A percentile compares a stretch with the other conserved stretches of the same genome.
phyloP scores from a whole-genome alignment of 495 filamentous ascomycete genomes.

The Talaromyces liani region DNA sequence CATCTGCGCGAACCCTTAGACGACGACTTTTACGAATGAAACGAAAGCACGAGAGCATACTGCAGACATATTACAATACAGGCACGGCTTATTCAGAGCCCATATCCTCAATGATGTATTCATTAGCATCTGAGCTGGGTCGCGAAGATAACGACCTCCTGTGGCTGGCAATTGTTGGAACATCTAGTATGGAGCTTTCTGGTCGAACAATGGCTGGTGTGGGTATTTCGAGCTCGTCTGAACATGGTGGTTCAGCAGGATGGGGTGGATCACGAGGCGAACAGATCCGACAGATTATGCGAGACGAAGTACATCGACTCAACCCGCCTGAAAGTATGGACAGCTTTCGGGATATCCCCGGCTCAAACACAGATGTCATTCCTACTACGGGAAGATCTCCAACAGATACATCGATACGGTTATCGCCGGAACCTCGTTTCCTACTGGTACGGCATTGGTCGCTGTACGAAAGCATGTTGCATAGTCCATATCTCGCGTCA shows the following conservation, averaged over 20 bases:
- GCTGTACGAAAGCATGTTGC: constrained; percentile 96
- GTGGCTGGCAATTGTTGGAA: constrained; percentile 90
- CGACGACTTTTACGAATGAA: constrained; percentile 65
- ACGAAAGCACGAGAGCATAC: constrained; percentile 61
- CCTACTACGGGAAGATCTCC: constrained; percentile 82
- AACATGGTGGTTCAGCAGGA: constrained; percentile 54
- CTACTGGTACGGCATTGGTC: constrained; percentile 94
- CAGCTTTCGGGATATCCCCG: constrained; percentile 40
- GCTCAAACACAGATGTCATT: constrained; percentile 66
- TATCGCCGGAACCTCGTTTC: constrained; percentile 92
- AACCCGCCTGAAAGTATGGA: constrained; percentile 73
- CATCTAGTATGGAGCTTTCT: constrained; percentile 84
- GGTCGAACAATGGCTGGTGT: constrained; percentile 77
- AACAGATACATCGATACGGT: constrained; percentile 82
- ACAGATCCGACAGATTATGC: constrained; percentile 71
- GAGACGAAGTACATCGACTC: constrained; percentile 90
- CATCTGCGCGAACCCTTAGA: constrained; percentile 62
- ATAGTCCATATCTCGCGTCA: constrained; percentile 91
- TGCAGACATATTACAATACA: constrained; percentile 73
- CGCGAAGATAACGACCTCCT: constrained; percentile 94
- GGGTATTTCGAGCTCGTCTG: constrained; percentile 55
- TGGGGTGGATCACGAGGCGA: constrained; percentile 81
- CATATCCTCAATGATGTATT: constrained; percentile 88
- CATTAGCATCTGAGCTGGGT: constrained; percentile 86
- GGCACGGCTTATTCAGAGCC: constrained; percentile 92